Percentiles rank a stretch among this genome's conserved stretches.
Evolutionary conservation across 1,284 basidiomycete species (phyloP).

Genomic region (Ceratobasidium sp.): DNA sequence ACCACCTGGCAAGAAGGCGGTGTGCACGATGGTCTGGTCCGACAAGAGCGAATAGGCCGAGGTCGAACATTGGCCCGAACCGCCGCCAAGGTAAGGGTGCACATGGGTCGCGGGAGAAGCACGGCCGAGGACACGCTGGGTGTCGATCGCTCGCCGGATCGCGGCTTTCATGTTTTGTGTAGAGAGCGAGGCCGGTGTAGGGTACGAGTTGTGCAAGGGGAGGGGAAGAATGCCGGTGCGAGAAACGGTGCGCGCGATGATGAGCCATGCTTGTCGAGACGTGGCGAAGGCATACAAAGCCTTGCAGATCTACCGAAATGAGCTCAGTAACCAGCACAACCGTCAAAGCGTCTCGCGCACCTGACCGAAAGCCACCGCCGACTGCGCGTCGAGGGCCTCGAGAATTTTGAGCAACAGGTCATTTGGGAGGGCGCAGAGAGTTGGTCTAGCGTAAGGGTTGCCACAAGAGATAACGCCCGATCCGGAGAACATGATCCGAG

Average conservation of each 20-base stretch:
- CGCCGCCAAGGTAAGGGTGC: constrained; percentile 39
- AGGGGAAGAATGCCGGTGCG: constrained; percentile 23
- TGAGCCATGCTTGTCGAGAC: constrained; percentile 37
- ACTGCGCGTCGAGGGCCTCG: constrained; percentile 29
- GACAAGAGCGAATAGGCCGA: constrained; percentile 38
- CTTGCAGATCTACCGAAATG: constrained; percentile 34
- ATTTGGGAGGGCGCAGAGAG: constrained; percentile 35
- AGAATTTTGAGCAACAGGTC: constrained; percentile 40
- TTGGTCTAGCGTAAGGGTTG: constrained; percentile 31
- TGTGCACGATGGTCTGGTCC: constrained; percentile 33
- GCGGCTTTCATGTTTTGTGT: constrained; percentile 34
- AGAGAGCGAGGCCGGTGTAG: constrained; percentile 31
- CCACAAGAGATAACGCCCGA: constrained; percentile 23
- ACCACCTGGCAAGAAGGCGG: constrained; percentile 41
- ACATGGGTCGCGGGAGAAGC: constrained; percentile 41
- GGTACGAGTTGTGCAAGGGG: constrained; percentile 33
- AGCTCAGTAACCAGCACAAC: constrained; percentile 9
- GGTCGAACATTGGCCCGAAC: constrained; percentile 24
- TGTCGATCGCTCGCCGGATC: constrained; percentile 23
- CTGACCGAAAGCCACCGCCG: constrained; percentile 14
- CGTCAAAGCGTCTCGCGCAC: not conserved
- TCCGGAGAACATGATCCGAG: constrained; percentile 2
- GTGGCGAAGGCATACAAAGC: constrained; percentile 33
- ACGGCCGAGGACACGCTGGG: constrained; percentile 36
- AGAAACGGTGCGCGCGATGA: constrained; percentile 35